These are phyloP conservation scores for Ziziphus jujuba DNA, from an alignment of 306 rosid species.

Conservation along the genomic window DNA sequence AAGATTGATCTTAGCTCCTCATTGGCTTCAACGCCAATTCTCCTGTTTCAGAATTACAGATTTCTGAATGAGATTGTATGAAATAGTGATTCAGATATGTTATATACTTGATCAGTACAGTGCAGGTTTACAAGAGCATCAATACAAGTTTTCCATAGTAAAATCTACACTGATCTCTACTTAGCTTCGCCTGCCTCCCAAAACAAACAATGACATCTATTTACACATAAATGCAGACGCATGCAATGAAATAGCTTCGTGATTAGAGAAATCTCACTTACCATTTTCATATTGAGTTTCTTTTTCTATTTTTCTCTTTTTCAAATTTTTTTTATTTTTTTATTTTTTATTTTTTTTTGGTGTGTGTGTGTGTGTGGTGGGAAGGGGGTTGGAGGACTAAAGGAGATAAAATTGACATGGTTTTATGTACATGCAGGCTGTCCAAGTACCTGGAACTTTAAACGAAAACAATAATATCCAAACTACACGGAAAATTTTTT, in stretches of 20 bases:
- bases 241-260: no score
- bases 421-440: not conserved
- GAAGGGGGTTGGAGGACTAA: no score
- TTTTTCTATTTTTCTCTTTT: no score
- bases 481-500: not conserved
- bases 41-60: constrained; percentile 49
- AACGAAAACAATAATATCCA: no score
- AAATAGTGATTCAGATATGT: constrained; percentile 6
- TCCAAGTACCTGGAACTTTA: not conserved
- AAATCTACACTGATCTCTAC: no score
- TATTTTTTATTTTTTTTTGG: no score
- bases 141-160: not conserved
- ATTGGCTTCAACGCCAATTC: constrained; percentile 93
- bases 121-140: not conserved
- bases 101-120: not conserved
- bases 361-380: no score
- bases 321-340: not conserved
- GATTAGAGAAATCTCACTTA: no score
- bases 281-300: not conserved
- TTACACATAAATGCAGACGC: no score
- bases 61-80: constrained; percentile 3
- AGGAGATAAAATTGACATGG: not conserved
- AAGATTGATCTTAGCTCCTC: constrained; percentile 93
- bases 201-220: no score
- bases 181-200: no score